A percentile compares a stretch with the other conserved stretches of the same genome.
phyloP scores from a whole-genome alignment of 306 rosid genomes.

The Pachyrhizus erosus region DNA sequence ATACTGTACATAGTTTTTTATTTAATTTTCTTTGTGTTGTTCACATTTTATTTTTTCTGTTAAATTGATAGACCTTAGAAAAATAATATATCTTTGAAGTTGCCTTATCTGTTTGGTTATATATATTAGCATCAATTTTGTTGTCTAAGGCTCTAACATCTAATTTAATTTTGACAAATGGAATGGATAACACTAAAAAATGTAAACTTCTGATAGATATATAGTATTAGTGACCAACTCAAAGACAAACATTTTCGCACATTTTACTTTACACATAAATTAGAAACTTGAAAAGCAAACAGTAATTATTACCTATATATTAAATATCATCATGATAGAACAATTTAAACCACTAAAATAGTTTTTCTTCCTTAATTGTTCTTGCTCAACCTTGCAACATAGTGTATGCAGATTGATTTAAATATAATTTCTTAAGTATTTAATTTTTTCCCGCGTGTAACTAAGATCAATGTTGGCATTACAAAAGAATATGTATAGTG shows the following conservation, averaged over 20 bases:
- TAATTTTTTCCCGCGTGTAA: background rate
- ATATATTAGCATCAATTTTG: background rate
- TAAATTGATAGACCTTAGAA: conserved; percentile 18
- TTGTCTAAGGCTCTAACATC: background rate
- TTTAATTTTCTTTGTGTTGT: background rate
- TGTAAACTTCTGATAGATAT: background rate
- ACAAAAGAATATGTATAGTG: background rate
- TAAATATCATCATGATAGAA: background rate
- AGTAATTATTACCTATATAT: background rate
- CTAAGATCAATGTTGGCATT: background rate
- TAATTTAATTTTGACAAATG: background rate
- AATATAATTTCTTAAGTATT: background rate
- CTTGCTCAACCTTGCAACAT: background rate
- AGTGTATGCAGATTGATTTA: background rate
- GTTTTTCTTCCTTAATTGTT: background rate
- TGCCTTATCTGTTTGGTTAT: background rate
- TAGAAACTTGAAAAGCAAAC: background rate
- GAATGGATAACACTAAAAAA: background rate
- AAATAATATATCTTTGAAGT: conserved; percentile 6
- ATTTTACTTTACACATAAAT: background rate
- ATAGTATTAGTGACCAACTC: background rate
- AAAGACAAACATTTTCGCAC: background rate
- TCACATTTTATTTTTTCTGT: background rate
- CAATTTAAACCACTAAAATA: background rate
- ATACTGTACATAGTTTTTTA: conserved; percentile 12